Evolutionary conservation across 2,329 filamentous ascomycete species (phyloP), one percentile per base, ranked within the genome.

Genomic region (Zasmidium angulare): DNA sequence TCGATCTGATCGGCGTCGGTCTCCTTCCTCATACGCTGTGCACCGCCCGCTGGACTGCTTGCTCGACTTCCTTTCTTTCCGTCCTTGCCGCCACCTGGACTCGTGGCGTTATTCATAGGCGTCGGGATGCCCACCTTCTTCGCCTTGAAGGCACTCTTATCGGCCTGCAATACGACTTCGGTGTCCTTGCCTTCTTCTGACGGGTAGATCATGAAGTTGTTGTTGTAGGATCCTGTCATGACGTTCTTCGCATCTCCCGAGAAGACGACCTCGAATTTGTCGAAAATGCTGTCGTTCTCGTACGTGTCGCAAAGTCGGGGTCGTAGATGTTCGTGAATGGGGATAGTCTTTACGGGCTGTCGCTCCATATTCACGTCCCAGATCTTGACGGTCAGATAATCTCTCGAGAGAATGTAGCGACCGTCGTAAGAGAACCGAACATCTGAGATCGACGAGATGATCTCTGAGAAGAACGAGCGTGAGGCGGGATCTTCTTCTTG

Each of bases 121-220:
- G 93, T 98, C 46, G 95, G 95, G 53, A 99, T 91, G 63, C 95
- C 95, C 66, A 99, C 93, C 82, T 98, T 99, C 87, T 99, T 99
- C 36, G 95, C 95, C 81, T 99, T 99, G 86, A 99, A 99, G 11
- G 95, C 95, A 58, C 92, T 96, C 81, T 99, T 99, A 76, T 99
- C 95, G 43, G 95, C 95, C 77, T 99, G 95, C 58, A 99, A 81
- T 50, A 99, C 95, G 50, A 99, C 93, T 77, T 99, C 95, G 2
- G 93, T 93, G 74, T 99, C 95, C 79, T 96, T 96, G 67, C 93
- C 91, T 6, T 93, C 90, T 71, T 98, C 93, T 23, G 93, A 95
- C 3, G 95, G 95, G 76, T 98, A 99, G 73, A 99, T 99, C 95
- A 99, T 99, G 82, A 99, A 98, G 81, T 99, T 99, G 81, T 99